Evolutionary conservation across 169 alveolate species (phyloP), one percentile per base, ranked within the genome.

Genomic region (Cyclospora cayetanensis): DNA sequence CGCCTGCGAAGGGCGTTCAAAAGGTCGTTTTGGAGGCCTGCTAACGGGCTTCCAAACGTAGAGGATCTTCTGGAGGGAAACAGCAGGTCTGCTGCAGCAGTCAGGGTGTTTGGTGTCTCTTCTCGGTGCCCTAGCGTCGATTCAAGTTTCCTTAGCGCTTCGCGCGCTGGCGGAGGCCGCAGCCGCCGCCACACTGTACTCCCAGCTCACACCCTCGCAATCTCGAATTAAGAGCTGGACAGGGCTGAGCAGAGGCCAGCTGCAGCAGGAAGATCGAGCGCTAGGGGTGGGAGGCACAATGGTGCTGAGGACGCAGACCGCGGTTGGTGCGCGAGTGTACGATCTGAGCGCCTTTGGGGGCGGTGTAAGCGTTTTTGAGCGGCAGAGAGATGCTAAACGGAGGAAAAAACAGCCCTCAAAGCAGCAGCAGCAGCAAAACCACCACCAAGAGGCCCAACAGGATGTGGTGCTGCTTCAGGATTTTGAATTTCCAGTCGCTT

Each of bases 401-500:
- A 12, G 60, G 25, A 46, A 1, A 22, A 46, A 46, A 22, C 60
- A 46, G 60, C 60, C 11, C 25, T n/a, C n/a, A n/a, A 12, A 46
- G n/a, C n/a, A n/a, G n/a, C n/a, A n/a, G 34, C 46, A 43, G 70
- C 37, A 74, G 85, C 31, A 27, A 43, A 12, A 9, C 74, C 42
- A 79, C 37, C 46, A 3, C 18, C 74, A 60, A 29, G 18, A 20
- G 72, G 74, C 2, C 34, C 25, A 27, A 22, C 60, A 46, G 60
- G 89, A 79, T 27, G 91, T 91, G 34, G 92, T 50, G 77, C 77
- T 91, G 25, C 85, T 91, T 25, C 94, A 91, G 42, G 89, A 91
- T 39, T 91, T 91, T 74, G 94, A 91, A 52, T 91, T 91, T 50
- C 70, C 66, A 5, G 60, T 25, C 31, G 18, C 88, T 42, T 60